Percentiles rank a stretch among this genome's conserved stretches.
Evolutionary conservation across 1,139 yeast species (phyloP).

Genomic region (Blastobotrys buckinghamii): DNA sequence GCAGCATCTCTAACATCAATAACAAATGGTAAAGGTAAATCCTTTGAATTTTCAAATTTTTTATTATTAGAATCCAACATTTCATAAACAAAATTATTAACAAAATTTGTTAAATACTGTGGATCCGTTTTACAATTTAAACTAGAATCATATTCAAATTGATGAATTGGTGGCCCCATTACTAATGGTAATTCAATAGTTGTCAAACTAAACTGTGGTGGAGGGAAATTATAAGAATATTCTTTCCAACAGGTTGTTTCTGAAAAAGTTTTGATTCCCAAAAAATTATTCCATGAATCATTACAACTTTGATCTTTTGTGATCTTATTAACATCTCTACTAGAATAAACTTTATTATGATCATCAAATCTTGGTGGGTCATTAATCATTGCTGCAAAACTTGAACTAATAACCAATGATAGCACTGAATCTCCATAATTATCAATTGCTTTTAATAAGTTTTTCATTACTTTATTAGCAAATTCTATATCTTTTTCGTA

Average conservation of each 20-base stretch:
- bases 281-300: constrained; percentile 15
- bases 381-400: constrained; percentile 23
- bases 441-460: constrained; percentile 21
- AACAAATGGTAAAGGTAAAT: constrained; percentile 21
- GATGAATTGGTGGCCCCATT: constrained; percentile 23
- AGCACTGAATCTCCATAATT: constrained; percentile 19
- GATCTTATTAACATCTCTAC: constrained; percentile 21
- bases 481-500: constrained; percentile 28
- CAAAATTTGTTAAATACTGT: constrained; percentile 3
- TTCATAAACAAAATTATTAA: constrained; percentile 7
- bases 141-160: not conserved
- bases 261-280: constrained; percentile 22
- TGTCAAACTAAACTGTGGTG: constrained; percentile 17
- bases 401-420: constrained; percentile 23
- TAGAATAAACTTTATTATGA: constrained; percentile 19
- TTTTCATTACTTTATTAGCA: constrained; percentile 19
- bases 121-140: not conserved
- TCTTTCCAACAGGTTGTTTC: constrained; percentile 24
- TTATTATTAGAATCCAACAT: constrained; percentile 6
- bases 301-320: constrained; percentile 20
- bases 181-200: constrained; percentile 22
- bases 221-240: constrained; percentile 17
- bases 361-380: constrained; percentile 24
- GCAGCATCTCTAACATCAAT: constrained; percentile 27
- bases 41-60: not conserved